Evolutionary conservation across 192 early-diverging fungal genomes (phyloP), one percentile per base, ranked within the genome.

Genomic region (Phycomyces nitens): DNA sequence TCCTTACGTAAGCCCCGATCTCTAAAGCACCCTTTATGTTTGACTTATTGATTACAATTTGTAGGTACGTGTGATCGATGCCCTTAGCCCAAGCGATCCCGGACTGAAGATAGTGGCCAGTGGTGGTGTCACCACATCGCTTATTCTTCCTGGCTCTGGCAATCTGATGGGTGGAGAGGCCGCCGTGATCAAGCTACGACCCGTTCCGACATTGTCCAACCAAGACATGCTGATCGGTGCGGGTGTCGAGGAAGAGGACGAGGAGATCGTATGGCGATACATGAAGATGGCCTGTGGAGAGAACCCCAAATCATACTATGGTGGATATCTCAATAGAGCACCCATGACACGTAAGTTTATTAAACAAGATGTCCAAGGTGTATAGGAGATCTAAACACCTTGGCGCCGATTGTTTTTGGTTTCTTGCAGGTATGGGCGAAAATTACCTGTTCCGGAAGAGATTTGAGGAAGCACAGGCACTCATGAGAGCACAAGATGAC

Each of bases 231-330:
- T 77, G 5, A 23, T 88, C n/a, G 70, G 75, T 49, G 64, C 66
- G 15, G 80, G 79, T 43, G 64, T 85, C 34, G 56, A 65, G 20
- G 39, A 54, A 11, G 61, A 56, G 49, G 62, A 71, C 29, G 51
- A 61, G 40, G 76, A 74, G 24, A 68, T 66, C 10, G 29, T 53
- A 14, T 78, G 78, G 76, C 64, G 84, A 7, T 88, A 80, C 68
- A 87, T 87, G 80, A 88, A 88, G 58, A 85, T 87, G 82, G 86
- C 86, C 0, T 88, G 86, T 68, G 85, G 86, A 23, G 86, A 88
- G 63, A 88, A 88, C 66, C 76, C 85, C 8, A 87, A 82, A 49
- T 16, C 57, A 18, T 27, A 56, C 42, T 84, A 80, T 47, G 78
- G 77, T 15, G 29, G 34, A 56, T 38, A 63, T 16, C 14, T 15